phyloP scores from a whole-genome alignment of 129 eudicot species.

The Pittosporum tobira region DNA sequence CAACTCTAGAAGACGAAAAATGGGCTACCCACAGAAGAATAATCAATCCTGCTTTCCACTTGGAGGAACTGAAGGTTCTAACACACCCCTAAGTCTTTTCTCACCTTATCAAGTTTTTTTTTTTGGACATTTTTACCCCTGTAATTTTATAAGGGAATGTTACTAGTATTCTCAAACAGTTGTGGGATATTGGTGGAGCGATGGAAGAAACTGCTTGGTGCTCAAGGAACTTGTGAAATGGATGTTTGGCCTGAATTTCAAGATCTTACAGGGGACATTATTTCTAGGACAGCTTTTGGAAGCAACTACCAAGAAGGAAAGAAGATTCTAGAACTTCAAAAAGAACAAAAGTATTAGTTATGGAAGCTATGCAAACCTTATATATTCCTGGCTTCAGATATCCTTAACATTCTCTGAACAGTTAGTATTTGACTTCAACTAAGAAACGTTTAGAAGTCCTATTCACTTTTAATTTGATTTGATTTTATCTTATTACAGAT shows the following conservation, averaged over 20 bases:
- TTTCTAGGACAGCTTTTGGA: conserved; percentile 48
- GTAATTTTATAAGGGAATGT: conserved; percentile 25
- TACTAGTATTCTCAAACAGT: conserved; percentile 21
- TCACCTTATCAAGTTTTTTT: neutral
- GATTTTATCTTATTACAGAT: conserved; percentile 24
- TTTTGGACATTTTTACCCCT: conserved; percentile 8
- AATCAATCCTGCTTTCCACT: conserved; percentile 46
- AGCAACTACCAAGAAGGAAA: conserved; percentile 44
- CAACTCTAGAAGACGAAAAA: conserved; percentile 39
- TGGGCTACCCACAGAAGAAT: conserved; percentile 42
- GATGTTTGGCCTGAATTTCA: conserved; percentile 44
- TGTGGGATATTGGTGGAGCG: conserved; percentile 17
- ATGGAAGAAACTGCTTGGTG: conserved; percentile 23
- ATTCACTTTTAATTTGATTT: neutral
- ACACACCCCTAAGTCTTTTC: neutral
- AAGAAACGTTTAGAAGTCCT: neutral
- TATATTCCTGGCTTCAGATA: conserved; percentile 55
- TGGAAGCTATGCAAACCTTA: conserved; percentile 29
- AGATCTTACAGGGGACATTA: conserved; percentile 31
- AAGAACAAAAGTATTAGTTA: conserved; percentile 27
- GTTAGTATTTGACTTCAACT: neutral
- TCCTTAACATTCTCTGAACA: neutral
- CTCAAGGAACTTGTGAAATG: conserved; percentile 25
- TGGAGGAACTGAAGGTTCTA: conserved; percentile 35
- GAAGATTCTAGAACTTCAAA: conserved; percentile 34